Conservation (phyloP, 805 yeast species). For the Yarrowia deformans region DNA sequence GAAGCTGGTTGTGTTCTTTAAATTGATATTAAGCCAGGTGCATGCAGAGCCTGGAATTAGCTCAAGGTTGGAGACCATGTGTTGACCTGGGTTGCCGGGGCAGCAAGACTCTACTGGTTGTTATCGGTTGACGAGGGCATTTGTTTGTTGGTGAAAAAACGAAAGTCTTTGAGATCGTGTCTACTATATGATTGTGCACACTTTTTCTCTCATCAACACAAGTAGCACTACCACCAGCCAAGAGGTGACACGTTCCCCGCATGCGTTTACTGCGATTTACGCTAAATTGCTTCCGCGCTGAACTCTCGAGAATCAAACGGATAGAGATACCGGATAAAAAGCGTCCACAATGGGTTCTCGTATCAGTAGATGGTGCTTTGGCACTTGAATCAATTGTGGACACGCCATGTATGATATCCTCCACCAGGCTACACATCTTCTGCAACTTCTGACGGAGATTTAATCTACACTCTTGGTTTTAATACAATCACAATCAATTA, state of each 20-base stretch:
- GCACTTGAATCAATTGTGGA: too few species aligned
- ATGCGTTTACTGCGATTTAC: constrained; percentile 8
- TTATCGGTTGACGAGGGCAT: neutral
- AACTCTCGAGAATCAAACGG: neutral
- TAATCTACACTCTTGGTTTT: too few species aligned
- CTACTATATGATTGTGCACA: too few species aligned
- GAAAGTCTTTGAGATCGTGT: too few species aligned
- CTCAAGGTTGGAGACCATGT: constrained; percentile 7
- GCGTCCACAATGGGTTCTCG: neutral
- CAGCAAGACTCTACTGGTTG: neutral
- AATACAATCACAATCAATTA: too few species aligned
- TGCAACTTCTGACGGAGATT: too few species aligned
- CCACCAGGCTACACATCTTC: too few species aligned
- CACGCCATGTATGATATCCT: too few species aligned
- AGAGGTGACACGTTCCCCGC: neutral
- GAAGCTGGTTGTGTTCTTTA: neutral
- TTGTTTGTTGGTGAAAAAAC: too few species aligned
- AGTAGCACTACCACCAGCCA: too few species aligned
- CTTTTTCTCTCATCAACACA: too few species aligned
- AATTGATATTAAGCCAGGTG: neutral
- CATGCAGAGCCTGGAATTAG: neutral
- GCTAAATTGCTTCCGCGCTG: constrained; percentile 7
- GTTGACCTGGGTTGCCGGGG: neutral
- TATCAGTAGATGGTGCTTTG: too few species aligned
- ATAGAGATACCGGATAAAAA: neutral